Evolutionary conservation across 371 early-diverging fungal genomes (phyloP), one percentile per base, ranked within the genome.

Genomic region (Mortierella sp.): DNA sequence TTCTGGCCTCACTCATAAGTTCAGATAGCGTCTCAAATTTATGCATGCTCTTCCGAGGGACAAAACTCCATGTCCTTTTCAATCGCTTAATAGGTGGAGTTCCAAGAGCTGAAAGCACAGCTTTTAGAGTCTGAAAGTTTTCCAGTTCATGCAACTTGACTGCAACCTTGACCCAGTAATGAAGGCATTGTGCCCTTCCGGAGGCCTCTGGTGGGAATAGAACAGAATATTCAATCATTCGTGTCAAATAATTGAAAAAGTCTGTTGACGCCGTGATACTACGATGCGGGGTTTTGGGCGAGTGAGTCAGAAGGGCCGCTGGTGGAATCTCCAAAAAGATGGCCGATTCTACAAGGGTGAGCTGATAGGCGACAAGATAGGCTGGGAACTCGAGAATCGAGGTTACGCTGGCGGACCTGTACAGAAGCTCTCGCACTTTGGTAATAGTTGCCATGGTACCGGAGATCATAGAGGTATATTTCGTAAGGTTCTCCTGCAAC

Each of bases 221-320:
- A 45, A 95, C 88, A 6, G 92, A 88, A 65, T 88, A 88, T 76
- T 95, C 96, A 50, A 95, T 89, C 65, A 90, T 71, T 10, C 96
- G 87, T 8, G 95, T 93, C 28, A 94, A 69, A 72, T 93, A 94
- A 70, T 95, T 95, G 87, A 95, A 95, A 79, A 94, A 93, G 67
- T 94, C 95, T 16, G 94, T 91, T 1, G 91, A 91, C 3, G 92
- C 92, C 33, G 90, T 91, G 28, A 95, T 88, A 21, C 89, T 88
- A 52, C 91, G 89, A 61, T 92, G 87, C 7, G 94, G 94, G 33
- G 85, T 79, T 47, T 89, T 88, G 4, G 94, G 88, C 0, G 93
- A 91, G 74, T 95, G 94, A 7, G 84, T 78, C 33, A 93, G 68
- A 15, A 95, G 72, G 19, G 93, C 91, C 2, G 70, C 48, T 0